These are phyloP conservation scores for Boletus rex-veris DNA, from an alignment of 768 basidiomycete species.

Conservation along the genomic window DNA sequence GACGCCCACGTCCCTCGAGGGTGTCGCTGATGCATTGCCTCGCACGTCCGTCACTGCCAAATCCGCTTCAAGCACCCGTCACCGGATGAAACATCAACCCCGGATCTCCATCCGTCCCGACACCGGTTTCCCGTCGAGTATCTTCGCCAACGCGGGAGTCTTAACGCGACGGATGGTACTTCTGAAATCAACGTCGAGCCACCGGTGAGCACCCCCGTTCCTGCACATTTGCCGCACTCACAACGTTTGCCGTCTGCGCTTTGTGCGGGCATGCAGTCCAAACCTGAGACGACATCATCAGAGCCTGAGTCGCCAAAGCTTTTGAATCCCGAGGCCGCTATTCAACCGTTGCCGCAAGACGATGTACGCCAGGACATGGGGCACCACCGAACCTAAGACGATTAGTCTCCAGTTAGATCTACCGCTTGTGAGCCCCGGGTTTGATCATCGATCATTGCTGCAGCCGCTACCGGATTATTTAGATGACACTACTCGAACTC, in stretches of 20 bases:
- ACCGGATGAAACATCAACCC: neutral
- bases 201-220: slow-evolving; percentile 34
- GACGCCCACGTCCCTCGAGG: slow-evolving; percentile 25
- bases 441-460: too few species aligned
- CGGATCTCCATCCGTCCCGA: slow-evolving; percentile 7
- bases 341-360: slow-evolving; percentile 23
- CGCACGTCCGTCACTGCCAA: neutral
- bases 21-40: slow-evolving; percentile 5
- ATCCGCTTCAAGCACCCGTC: neutral
- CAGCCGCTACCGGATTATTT: too few species aligned
- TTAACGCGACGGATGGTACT: too few species aligned
- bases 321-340: slow-evolving; percentile 42
- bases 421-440: too few species aligned
- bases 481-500: too few species aligned
- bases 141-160: slow-evolving; percentile 8
- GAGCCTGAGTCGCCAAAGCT: slow-evolving; percentile 34
- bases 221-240: neutral
- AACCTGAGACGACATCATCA: slow-evolving; percentile 34
- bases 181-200: slow-evolving; percentile 38
- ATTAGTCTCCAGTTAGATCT: too few species aligned
- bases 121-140: slow-evolving; percentile 20
- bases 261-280: slow-evolving; percentile 31
- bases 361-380: neutral
- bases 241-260: neutral
- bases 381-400: too few species aligned